phyloP scores from a whole-genome alignment of 1,284 basidiomycete species.

The Ceratobasidium sp. region DNA sequence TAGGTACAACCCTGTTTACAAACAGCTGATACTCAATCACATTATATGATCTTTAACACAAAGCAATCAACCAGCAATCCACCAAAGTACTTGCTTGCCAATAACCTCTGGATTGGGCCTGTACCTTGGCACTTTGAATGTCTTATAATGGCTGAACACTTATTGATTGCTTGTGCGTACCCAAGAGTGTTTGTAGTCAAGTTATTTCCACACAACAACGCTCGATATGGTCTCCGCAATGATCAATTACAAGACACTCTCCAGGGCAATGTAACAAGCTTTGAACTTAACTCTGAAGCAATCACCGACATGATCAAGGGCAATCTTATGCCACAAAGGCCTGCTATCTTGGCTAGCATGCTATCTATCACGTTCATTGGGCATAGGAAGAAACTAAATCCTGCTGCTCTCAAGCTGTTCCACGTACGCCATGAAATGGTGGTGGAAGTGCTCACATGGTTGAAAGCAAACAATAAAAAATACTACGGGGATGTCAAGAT shows the following conservation, averaged over 20 bases:
- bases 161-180: constrained; percentile 52
- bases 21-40: background rate
- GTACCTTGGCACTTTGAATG: constrained; percentile 51
- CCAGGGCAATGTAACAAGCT: constrained; percentile 56
- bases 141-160: constrained; percentile 53
- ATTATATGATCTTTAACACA: background rate
- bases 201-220: constrained; percentile 51
- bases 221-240: constrained; percentile 22
- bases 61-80: background rate
- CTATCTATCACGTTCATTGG: constrained; percentile 57
- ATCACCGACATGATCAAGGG: constrained; percentile 54
- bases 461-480: constrained; percentile 15
- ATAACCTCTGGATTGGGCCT: constrained; percentile 56
- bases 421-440: constrained; percentile 51
- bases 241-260: constrained; percentile 52
- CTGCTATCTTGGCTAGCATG: constrained; percentile 52
- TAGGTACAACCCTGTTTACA: too few species aligned
- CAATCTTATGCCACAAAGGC: constrained; percentile 54
- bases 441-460: constrained; percentile 47
- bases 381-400: constrained; percentile 50
- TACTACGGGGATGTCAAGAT: constrained; percentile 31
- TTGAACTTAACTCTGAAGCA: constrained; percentile 50
- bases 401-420: constrained; percentile 51
- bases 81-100: constrained; percentile 53
- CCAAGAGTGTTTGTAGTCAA: constrained; percentile 55